Percentiles rank a stretch among this genome's conserved stretches.
Evolutionary conservation across 2,329 filamentous ascomycete genomes (phyloP).

Genomic region (Pseudogymnoascus destructans): DNA sequence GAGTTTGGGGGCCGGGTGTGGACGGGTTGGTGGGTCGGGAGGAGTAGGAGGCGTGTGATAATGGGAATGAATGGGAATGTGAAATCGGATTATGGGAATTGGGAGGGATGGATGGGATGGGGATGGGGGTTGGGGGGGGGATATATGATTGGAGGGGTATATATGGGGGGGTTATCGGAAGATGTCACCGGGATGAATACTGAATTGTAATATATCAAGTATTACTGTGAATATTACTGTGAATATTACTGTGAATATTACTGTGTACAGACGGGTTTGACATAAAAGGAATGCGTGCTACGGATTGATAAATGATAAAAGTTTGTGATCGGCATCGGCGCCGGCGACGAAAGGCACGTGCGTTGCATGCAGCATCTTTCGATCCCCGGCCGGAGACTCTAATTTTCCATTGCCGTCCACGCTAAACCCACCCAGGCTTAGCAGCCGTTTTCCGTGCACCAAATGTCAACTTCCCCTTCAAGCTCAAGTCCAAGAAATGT

Average conservation of each 20-base stretch:
- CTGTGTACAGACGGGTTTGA: background rate
- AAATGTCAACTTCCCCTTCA: background rate
- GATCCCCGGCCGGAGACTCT: background rate
- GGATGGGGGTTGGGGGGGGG: background rate
- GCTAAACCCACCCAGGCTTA: background rate
- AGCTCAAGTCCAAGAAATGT: background rate
- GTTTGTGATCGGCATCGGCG: background rate
- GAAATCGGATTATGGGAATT: background rate
- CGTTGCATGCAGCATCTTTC: background rate
- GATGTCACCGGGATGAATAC: background rate
- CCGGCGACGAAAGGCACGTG: background rate
- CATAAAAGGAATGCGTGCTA: background rate
- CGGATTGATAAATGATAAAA: background rate
- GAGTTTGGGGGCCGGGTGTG: background rate
- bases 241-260: background rate
- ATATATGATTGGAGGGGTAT: background rate
- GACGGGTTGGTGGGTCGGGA: background rate
- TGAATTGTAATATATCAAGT: background rate
- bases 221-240: background rate
- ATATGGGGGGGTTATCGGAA: background rate
- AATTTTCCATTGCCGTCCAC: background rate
- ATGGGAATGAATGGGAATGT: background rate
- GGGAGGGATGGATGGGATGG: background rate
- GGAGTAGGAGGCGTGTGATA: background rate
- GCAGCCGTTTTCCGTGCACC: background rate